Conservation (phyloP, 805 yeast species). For the Torulaspora maleeae region DNA sequence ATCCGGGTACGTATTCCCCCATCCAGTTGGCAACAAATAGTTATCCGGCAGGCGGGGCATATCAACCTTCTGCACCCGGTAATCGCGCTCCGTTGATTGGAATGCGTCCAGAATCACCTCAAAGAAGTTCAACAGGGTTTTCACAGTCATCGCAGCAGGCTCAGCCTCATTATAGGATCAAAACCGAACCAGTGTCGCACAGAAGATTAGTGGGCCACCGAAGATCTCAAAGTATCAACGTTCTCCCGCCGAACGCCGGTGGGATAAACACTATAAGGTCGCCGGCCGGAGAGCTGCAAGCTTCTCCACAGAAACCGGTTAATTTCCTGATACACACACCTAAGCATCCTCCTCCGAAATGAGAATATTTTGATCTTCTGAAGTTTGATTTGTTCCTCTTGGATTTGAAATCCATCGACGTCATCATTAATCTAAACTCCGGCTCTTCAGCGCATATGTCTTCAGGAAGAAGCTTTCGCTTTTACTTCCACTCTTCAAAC, state of each 20-base stretch:
- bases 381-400: background rate
- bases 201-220: constrained; percentile 20
- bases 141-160: constrained; percentile 10
- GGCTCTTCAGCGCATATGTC: no score
- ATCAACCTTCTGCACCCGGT: constrained; percentile 6
- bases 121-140: constrained; percentile 1
- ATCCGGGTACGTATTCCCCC: constrained; percentile 3
- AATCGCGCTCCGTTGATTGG: constrained; percentile 8
- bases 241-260: constrained; percentile 8
- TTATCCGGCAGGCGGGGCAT: constrained; percentile 1
- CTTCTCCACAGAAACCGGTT: constrained; percentile 24
- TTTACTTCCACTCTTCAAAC: no score
- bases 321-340: constrained; percentile 34
- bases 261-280: constrained; percentile 11
- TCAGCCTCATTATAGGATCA: constrained; percentile 8
- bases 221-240: constrained; percentile 29
- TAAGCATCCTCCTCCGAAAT: constrained; percentile 33
- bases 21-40: constrained; percentile 1
- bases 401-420: no score
- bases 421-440: no score
- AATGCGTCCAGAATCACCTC: constrained; percentile 9
- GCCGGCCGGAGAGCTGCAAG: constrained; percentile 14
- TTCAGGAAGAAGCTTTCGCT: no score
- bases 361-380: background rate
- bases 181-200: constrained; percentile 4